Evolutionary conservation across 164 flowering plant genomes (phyloP).

Genomic region (Dillenia suffruticosa): DNA sequence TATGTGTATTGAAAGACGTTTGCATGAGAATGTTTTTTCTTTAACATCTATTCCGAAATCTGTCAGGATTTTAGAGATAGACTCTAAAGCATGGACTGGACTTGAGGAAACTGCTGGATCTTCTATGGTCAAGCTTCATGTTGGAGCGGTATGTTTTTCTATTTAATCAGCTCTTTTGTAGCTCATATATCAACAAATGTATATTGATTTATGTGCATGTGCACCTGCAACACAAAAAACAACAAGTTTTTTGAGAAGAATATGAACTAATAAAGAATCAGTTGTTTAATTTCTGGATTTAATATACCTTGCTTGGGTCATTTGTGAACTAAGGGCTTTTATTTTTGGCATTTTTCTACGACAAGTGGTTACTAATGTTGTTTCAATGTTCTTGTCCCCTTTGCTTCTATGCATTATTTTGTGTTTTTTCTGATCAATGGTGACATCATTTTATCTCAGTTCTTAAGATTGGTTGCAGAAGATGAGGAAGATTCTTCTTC

Average conservation of each 20-base stretch:
- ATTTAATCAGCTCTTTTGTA: neutral
- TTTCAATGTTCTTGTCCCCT: neutral
- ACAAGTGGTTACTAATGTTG: neutral
- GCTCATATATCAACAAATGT: neutral
- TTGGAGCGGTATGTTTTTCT: conserved; percentile 63
- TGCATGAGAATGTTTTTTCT: neutral
- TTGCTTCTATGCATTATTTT: neutral
- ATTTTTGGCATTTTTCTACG: neutral
- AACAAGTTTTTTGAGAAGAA: too few species aligned
- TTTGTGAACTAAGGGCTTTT: neutral
- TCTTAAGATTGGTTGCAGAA: conserved; percentile 72
- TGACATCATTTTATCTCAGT: conserved; percentile 31
- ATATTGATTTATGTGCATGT: neutral
- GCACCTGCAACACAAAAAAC: neutral
- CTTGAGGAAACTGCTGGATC: conserved; percentile 75
- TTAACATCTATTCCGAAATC: neutral
- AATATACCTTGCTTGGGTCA: neutral
- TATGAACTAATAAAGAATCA: neutral
- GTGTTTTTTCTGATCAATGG: neutral
- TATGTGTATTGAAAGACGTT: neutral
- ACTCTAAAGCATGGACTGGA: conserved; percentile 66
- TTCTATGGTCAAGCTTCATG: conserved; percentile 52
- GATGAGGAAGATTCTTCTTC: conserved; percentile 46
- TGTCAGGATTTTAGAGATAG: conserved; percentile 61
- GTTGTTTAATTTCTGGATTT: neutral